phyloP scores from a whole-genome alignment of 164 flowering plant species.

The Magnolia kwangsiensis region DNA sequence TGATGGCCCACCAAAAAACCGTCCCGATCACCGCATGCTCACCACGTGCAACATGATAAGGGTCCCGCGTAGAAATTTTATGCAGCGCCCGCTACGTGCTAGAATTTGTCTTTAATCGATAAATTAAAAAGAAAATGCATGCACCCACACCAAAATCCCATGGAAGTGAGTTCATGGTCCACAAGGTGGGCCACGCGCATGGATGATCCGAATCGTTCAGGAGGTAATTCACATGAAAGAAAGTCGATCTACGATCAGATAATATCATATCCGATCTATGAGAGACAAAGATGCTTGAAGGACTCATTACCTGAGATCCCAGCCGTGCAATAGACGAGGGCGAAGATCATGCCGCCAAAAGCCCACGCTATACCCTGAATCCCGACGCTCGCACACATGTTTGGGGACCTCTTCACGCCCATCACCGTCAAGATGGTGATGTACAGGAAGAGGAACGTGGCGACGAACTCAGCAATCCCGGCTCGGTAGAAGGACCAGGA shows the following conservation, averaged over 20 bases:
- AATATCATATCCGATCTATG: too few species aligned
- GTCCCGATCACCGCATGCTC: too few species aligned
- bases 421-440: constrained; percentile 64
- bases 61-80: too few species aligned
- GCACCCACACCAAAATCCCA: background rate
- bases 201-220: background rate
- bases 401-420: constrained; percentile 42
- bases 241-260: background rate
- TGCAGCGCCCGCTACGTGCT: too few species aligned
- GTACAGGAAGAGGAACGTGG: constrained; percentile 74
- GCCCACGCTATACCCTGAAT: constrained; percentile 53
- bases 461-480: constrained; percentile 83
- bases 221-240: background rate
- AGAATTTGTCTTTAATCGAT: too few species aligned
- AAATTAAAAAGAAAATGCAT: background rate
- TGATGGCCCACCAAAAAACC: too few species aligned
- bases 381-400: constrained; percentile 61
- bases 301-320: constrained; percentile 54
- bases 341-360: constrained; percentile 82
- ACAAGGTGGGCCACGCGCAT: background rate
- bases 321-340: constrained; percentile 84
- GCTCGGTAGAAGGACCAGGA: constrained; percentile 88
- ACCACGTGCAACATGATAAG: too few species aligned
- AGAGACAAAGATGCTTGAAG: background rate
- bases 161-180: too few species aligned